A percentile compares a stretch with the other conserved stretches of the same genome.
Evolutionary conservation across 176 grass and related monocot species (phyloP).

Genomic region (Carex kokanica): DNA sequence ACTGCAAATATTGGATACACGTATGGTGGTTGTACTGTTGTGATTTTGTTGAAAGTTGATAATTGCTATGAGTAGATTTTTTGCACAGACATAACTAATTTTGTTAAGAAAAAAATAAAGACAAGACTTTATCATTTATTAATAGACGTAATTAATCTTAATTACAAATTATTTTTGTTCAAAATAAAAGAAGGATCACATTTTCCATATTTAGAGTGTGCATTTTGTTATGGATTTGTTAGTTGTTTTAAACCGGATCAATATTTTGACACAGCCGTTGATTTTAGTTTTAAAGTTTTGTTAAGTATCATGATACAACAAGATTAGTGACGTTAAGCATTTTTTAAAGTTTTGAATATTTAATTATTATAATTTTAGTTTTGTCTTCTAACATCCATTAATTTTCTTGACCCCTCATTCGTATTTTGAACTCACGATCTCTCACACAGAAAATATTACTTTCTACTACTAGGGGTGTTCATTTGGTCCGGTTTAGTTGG

Average conservation of each 20-base stretch:
- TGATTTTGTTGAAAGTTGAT: not conserved
- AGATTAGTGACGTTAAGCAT: too few relatives aligned
- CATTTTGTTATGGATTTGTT: not conserved
- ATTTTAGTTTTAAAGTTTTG: too few relatives aligned
- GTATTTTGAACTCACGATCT: too few relatives aligned
- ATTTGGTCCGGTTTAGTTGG: too few relatives aligned
- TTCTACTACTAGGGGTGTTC: too few relatives aligned
- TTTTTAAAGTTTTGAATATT: too few relatives aligned
- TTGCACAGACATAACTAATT: not conserved
- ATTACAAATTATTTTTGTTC: not conserved
- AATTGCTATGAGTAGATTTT: not conserved
- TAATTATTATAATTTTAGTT: too few relatives aligned
- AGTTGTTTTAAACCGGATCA: not conserved
- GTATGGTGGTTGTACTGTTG: not conserved
- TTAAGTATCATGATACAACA: too few relatives aligned
- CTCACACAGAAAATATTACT: too few relatives aligned
- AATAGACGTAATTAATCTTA: not conserved
- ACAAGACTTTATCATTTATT: not conserved
- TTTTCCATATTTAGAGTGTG: not conserved
- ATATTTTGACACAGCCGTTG: not conserved
- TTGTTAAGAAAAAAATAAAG: not conserved
- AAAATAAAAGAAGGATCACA: not conserved
- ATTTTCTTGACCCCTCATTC: too few relatives aligned
- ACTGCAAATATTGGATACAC: not conserved
- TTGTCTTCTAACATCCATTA: too few relatives aligned